Evolutionary conservation across 345 rosid species (phyloP).

Genomic region (Anacardium occidentale): DNA sequence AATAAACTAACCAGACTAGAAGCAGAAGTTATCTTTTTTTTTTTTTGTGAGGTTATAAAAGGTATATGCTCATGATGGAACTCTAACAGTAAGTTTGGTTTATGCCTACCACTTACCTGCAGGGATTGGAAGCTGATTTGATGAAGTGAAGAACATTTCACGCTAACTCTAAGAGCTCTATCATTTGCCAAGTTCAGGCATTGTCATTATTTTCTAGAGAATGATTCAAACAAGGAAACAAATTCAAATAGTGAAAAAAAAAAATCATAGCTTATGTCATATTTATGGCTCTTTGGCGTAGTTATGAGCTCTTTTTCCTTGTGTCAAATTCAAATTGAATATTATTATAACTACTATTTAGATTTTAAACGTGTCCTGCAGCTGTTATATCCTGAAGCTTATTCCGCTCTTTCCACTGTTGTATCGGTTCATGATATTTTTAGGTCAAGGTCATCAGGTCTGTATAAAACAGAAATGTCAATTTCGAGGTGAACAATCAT

Average conservation of each 20-base stretch:
- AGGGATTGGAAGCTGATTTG: conserved; percentile 15
- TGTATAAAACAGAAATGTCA: conserved; percentile 15
- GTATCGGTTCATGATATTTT: conserved; percentile 19
- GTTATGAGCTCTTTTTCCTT: not conserved
- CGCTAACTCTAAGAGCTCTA: not conserved
- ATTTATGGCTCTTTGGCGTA: not conserved
- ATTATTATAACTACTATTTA: not conserved
- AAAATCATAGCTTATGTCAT: not conserved
- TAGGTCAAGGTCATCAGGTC: not conserved
- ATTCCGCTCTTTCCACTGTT: not conserved
- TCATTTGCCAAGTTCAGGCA: not conserved
- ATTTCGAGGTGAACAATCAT: conserved; percentile 10
- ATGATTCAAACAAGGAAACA: not conserved
- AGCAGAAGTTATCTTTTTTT: not conserved
- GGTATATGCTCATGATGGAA: not conserved
- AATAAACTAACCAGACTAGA: not conserved
- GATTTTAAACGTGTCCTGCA: not conserved
- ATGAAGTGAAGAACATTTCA: not conserved
- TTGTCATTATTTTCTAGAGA: conserved; percentile 12
- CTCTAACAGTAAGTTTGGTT: conserved; percentile 5
- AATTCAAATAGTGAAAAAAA: not conserved
- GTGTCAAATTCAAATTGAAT: too few relatives aligned
- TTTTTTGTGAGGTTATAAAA: not conserved
- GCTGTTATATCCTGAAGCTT: not conserved
- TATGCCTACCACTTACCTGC: conserved; percentile 8